These are phyloP conservation scores for Myriosclerotinia duriaeana DNA, from an alignment of 2,329 filamentous ascomycete genomes.

Conservation along the genomic window DNA sequence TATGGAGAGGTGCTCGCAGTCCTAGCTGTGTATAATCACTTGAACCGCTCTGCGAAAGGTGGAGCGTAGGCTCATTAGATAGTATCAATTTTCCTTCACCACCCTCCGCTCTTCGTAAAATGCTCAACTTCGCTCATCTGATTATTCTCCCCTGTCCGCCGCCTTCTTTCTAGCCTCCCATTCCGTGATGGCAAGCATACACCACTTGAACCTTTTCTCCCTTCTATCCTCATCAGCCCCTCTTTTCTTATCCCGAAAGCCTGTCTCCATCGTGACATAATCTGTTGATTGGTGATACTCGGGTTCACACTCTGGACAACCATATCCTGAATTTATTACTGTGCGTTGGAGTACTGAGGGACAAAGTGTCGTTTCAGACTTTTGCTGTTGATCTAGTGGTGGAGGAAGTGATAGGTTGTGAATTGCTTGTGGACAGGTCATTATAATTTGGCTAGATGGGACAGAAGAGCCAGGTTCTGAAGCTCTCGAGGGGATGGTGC, in stretches of 20 bases:
- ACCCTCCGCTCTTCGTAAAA: neutral
- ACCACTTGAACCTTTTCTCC: conserved; percentile 11
- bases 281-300: conserved; percentile 14
- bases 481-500: neutral
- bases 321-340: conserved; percentile 16
- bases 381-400: neutral
- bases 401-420: conserved; percentile 17
- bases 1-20: neutral
- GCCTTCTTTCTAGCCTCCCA: conserved; percentile 14
- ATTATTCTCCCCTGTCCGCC: no score
- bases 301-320: conserved; percentile 21
- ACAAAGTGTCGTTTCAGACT: neutral
- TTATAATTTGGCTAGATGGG: neutral
- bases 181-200: conserved; percentile 18
- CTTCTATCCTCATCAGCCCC: neutral
- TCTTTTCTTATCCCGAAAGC: neutral
- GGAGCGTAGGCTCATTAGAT: neutral
- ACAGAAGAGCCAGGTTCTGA: neutral
- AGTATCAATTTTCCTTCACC: neutral
- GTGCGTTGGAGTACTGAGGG: neutral
- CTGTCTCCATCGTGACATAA: neutral
- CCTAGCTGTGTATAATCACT: neutral
- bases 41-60: neutral
- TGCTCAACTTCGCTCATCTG: neutral
- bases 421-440: conserved; percentile 16